Conservation (phyloP, 495 filamentous ascomycete genomes). For the Penicillium robsamsonii region DNA sequence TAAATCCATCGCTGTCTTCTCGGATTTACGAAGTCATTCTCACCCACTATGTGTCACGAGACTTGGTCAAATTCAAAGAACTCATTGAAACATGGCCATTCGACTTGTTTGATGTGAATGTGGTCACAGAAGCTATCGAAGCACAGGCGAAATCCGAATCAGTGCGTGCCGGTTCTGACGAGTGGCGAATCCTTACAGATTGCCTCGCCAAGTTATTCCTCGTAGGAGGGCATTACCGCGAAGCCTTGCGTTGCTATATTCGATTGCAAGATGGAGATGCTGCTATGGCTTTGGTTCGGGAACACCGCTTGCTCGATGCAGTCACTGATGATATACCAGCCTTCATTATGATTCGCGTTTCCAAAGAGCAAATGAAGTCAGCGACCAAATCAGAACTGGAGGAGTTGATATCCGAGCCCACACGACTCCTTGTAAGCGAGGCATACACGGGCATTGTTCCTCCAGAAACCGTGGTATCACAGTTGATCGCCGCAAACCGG, state of each 20-base stretch:
- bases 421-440: constrained; percentile 84
- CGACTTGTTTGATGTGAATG: constrained; percentile 74
- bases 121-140: constrained; percentile 68
- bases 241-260: constrained; percentile 87
- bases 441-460: constrained; percentile 83
- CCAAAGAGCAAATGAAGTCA: constrained; percentile 63
- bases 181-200: constrained; percentile 83
- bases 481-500: constrained; percentile 57
- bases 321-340: constrained; percentile 85
- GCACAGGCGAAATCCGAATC: constrained; percentile 68
- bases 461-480: constrained; percentile 71
- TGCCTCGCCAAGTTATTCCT: constrained; percentile 81
- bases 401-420: constrained; percentile 73
- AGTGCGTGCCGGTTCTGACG: constrained; percentile 66
- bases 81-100: constrained; percentile 83
- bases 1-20: constrained; percentile 78
- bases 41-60: constrained; percentile 74
- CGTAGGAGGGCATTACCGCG: constrained; percentile 70
- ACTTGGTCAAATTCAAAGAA: constrained; percentile 66
- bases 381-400: constrained; percentile 71
- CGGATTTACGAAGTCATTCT: constrained; percentile 83
- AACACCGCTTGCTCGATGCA: constrained; percentile 80
- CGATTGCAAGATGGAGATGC: constrained; percentile 86
- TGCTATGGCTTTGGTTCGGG: constrained; percentile 77
- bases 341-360: constrained; percentile 82